These are phyloP conservation scores for Apiospora rasikravindrae DNA, from an alignment of 2,329 filamentous ascomycete genomes.

Conservation along the genomic window DNA sequence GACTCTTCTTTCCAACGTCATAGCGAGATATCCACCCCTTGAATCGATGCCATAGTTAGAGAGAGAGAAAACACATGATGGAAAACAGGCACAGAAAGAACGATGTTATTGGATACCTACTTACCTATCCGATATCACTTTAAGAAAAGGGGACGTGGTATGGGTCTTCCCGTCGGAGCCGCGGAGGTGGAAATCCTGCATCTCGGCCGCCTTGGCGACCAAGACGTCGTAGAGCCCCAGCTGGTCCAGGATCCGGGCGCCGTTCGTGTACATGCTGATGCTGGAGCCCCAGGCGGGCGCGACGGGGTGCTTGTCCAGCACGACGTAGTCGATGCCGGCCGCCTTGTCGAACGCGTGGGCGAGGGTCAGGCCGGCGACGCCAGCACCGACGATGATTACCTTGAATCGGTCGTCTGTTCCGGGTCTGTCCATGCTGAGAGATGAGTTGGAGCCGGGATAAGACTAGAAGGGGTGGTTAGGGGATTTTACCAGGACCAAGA, in stretches of 20 bases:
- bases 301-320: conserved; percentile 11
- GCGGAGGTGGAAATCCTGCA: background rate
- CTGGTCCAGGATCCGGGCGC: conserved; percentile 5
- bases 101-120: background rate
- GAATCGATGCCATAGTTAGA: background rate
- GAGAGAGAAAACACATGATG: background rate
- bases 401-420: conserved; percentile 31
- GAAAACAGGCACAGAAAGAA: background rate
- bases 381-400: conserved; percentile 10
- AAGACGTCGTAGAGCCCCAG: background rate
- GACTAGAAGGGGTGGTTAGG: background rate
- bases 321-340: conserved; percentile 11
- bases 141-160: background rate
- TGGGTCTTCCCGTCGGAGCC: background rate
- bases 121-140: background rate
- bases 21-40: background rate
- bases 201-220: background rate
- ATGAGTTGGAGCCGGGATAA: background rate
- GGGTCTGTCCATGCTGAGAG: background rate
- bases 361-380: background rate
- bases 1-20: background rate
- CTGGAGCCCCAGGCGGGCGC: background rate
- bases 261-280: background rate
- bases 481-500: background rate
- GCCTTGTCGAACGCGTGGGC: background rate